phyloP scores from a whole-genome alignment of 2,329 filamentous ascomycete species.

The Sporothrix schenckii region DNA sequence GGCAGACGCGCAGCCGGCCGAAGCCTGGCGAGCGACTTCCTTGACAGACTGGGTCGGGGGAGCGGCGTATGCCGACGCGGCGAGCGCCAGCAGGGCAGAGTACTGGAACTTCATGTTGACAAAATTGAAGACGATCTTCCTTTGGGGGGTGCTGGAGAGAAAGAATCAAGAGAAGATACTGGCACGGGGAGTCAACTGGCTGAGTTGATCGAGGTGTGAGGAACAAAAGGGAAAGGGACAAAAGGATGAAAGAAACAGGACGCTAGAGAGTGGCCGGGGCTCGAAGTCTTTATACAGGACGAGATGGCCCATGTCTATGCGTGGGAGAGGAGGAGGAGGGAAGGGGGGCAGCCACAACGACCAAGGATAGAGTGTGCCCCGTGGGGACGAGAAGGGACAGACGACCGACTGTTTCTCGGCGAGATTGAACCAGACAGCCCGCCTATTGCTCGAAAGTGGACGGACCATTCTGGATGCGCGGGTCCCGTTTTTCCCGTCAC shows the following conservation, averaged over 20 bases:
- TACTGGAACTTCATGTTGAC: slow-evolving; percentile 45
- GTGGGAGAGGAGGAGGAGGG: not conserved
- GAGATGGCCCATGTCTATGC: not conserved
- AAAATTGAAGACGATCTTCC: not conserved
- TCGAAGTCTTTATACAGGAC: slow-evolving; percentile 15
- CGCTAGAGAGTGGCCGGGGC: slow-evolving; percentile 20
- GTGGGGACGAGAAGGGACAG: slow-evolving; percentile 13
- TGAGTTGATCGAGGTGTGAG: slow-evolving; percentile 26
- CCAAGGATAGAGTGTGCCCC: slow-evolving; percentile 12
- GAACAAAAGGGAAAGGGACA: slow-evolving; percentile 4
- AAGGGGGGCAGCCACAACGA: not conserved
- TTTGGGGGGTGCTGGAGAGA: not conserved
- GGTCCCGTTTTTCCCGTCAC: slow-evolving; percentile 25
- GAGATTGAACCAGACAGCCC: slow-evolving; percentile 10
- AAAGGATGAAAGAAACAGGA: slow-evolving; percentile 9
- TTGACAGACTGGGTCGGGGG: slow-evolving; percentile 39
- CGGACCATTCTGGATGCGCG: slow-evolving; percentile 23
- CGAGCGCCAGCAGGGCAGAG: slow-evolving; percentile 45
- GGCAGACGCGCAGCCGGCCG: slow-evolving; percentile 43
- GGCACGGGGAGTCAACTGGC: slow-evolving; percentile 23
- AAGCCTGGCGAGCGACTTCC: slow-evolving; percentile 40
- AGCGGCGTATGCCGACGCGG: slow-evolving; percentile 43
- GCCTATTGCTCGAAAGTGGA: slow-evolving; percentile 3
- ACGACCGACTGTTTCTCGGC: slow-evolving; percentile 9
- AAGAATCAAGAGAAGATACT: slow-evolving; percentile 17